These are phyloP conservation scores for Sherardia arvensis DNA, from an alignment of 257 asterid species.

Conservation along the genomic window DNA sequence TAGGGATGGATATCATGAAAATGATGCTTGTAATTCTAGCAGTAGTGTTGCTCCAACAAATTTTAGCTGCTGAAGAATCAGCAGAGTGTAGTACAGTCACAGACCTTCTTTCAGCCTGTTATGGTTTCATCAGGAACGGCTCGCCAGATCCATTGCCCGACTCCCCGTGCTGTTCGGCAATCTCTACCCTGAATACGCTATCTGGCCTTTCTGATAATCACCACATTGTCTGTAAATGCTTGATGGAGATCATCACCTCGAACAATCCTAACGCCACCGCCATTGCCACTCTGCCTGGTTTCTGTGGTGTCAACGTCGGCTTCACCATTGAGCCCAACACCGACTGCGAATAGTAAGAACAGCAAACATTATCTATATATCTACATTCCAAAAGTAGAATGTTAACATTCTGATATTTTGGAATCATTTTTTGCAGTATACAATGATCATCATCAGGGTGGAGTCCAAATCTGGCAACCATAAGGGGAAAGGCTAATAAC, in stretches of 20 bases:
- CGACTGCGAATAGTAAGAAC: constrained; percentile 65
- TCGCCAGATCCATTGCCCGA: constrained; percentile 67
- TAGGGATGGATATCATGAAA: constrained; percentile 2
- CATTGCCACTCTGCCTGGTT: constrained; percentile 84
- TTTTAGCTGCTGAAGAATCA: not conserved
- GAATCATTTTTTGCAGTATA: constrained; percentile 7
- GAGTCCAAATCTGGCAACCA: not conserved
- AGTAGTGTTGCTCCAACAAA: constrained; percentile 5
- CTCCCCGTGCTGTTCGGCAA: constrained; percentile 82
- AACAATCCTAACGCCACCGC: constrained; percentile 69
- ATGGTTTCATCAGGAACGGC: constrained; percentile 52
- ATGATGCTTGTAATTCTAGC: not conserved
- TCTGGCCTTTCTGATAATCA: constrained; percentile 41
- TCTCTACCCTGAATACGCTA: constrained; percentile 40
- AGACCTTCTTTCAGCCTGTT: constrained; percentile 60
- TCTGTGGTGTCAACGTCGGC: constrained; percentile 86
- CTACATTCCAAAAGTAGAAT: too few relatives aligned
- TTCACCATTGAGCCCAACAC: constrained; percentile 74
- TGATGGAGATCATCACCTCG: constrained; percentile 49
- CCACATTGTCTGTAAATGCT: constrained; percentile 54
- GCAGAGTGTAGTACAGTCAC: constrained; percentile 57
- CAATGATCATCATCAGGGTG: not conserved
- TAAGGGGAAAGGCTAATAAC: not conserved
- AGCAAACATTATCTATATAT: not conserved
- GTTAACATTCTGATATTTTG: not conserved